A percentile compares a stretch with the other conserved stretches of the same genome.
These are phyloP conservation scores for Castanea sativa DNA, from an alignment of 306 rosid species.

Conservation along the genomic window DNA sequence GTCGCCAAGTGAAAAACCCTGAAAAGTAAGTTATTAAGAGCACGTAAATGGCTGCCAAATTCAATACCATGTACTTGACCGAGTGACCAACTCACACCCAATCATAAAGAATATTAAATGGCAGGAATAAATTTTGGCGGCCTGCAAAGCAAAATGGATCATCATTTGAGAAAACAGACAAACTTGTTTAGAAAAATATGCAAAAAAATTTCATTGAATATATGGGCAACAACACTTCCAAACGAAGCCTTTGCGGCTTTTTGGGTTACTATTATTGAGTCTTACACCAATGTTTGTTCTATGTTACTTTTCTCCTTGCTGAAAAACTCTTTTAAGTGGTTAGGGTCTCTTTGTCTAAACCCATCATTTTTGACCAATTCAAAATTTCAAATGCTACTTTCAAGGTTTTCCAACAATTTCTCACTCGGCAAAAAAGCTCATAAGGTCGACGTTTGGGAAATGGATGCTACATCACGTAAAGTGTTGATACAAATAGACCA, in stretches of 20 bases:
- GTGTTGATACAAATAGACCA: slow-evolving; percentile 1
- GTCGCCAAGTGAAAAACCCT: background rate
- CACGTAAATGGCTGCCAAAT: background rate
- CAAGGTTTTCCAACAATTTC: background rate
- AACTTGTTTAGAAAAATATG: background rate
- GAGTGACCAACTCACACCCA: background rate
- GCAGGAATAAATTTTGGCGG: background rate
- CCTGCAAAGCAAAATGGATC: background rate
- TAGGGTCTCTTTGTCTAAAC: background rate
- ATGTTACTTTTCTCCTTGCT: background rate
- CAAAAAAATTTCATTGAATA: background rate
- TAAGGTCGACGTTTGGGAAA: background rate
- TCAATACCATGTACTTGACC: background rate
- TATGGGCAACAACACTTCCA: background rate
- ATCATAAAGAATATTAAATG: background rate
- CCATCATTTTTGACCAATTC: background rate
- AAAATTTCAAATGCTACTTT: background rate
- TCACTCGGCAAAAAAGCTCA: background rate
- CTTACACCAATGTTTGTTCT: too few species aligned
- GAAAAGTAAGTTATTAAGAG: background rate
- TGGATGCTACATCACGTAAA: slow-evolving; percentile 26
- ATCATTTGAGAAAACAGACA: background rate
- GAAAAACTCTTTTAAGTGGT: background rate
- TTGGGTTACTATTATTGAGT: background rate
- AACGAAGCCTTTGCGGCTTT: background rate